Evolutionary conservation across 2,329 filamentous ascomycete genomes (phyloP), one percentile per base, ranked within the genome.

Genomic region (Elsinoe batatas): DNA sequence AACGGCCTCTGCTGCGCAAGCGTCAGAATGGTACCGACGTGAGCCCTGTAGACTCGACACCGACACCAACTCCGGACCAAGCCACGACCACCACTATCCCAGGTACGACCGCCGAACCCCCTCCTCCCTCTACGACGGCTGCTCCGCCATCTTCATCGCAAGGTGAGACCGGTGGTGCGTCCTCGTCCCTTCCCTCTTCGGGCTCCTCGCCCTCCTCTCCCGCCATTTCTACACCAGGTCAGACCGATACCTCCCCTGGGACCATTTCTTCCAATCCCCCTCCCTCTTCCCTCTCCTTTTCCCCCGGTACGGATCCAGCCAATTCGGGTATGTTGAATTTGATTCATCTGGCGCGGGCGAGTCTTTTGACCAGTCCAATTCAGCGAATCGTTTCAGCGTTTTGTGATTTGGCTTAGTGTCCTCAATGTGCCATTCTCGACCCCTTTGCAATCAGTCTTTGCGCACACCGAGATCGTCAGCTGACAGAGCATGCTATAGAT

Each of bases 71-170:
- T 11, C 35, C 50, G 32, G 50, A 38, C 18, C 26, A 53, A 22
- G 35, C 18, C 13, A 54, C 50, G 11, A 40, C 50, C 32, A 54
- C 40, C 43, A n/a, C 56, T 20, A 30, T 42, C 15, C 18, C 51
- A 55, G 50, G 38, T 57, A 57, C 55, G 55, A 57, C 44, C 57
- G 54, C 63, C 44, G 59, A 68, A 13, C 18, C 32, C 40, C 40
- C 33, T 36, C 15, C 66, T 36, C 15, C 66, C 33, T 57, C 54
- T 10, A 61, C 63, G 18, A 61, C 59, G n/a, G 64, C 61, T 33
- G 30, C 53, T 49, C 35, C 57, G 11, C 18, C 58, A 22, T 56
- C 57, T 30, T 58, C 56, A 33, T 58, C 61, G 47, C 47, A 51
- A 61, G 60, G 58, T 61, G 57, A 55, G 58, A 60, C 56, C 50